Base-by-base conservation (phyloP, 768 basidiomycete species). In the Mycena galericulata region DNA sequence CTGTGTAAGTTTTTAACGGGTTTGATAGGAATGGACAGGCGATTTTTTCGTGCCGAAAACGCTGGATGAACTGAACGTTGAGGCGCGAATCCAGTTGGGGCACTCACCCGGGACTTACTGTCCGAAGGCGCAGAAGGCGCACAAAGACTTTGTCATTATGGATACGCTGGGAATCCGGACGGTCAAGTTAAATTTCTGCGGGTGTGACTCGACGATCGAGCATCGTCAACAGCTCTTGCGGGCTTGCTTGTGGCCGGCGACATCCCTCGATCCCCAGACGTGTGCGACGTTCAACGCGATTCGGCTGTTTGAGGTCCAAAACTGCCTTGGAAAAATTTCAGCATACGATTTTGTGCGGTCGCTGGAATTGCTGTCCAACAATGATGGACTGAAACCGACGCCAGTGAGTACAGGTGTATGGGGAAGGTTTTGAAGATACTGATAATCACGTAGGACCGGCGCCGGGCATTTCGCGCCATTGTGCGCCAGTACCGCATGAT, bases 201-300 rank as follows among this genome's bases (percentile, higher is more conserved):
- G 27, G 24, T 65, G 63, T 36, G 49, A 60, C 24, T 14, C 57
- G 18, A 49, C 32, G 0, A 29, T 65, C 1, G 17, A n/a, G 10
- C 55, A 59, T 20, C 55, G 59, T 0, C 50, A 61, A 18, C 73
- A 73, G 26, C 57, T 72, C 0, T 45, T 73, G 53, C 45, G 71
- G 2, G 49, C 45, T 0, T 18, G 38, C 7, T 67, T 45, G 68
- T 72, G 43, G 46, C 73, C 73, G 1, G 72, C 73, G 10, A 66
- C 64, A 1, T 38, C n/a, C 0, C 12, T 6, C 0, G 24, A 56
- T 26, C 56, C 59, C 0, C 32, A 7, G 3, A 67, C 65, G 0
- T 59, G 50, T 7, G 65, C 65, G 7, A 67, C 59, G 2, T 67
- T 67, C 34, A 20, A 4, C 8, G 65, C 40, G 2, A 15, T 67